phyloP scores from a whole-genome alignment of 345 rosid species.

The Linum tenue region DNA sequence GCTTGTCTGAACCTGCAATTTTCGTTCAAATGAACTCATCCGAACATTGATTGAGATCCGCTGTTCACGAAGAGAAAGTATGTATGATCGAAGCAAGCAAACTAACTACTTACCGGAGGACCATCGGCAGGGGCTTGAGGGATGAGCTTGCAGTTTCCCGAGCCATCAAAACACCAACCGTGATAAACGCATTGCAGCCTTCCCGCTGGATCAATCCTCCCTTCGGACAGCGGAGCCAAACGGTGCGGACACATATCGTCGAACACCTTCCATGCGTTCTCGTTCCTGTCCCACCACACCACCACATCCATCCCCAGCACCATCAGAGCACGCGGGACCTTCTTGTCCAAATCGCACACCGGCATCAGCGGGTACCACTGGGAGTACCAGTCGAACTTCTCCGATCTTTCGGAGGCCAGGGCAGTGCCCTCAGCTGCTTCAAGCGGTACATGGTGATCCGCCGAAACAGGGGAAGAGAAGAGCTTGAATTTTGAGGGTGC shows the following conservation, averaged over 20 bases:
- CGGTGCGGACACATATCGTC: no score
- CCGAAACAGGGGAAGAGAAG: not conserved
- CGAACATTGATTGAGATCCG: no score
- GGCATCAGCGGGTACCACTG: constrained; percentile 9
- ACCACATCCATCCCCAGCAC: constrained; percentile 8
- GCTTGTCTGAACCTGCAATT: not conserved
- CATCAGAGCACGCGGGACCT: constrained; percentile 1
- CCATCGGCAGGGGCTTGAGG: not conserved
- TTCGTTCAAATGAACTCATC: no score
- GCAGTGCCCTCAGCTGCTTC: not conserved
- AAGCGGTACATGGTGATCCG: not conserved
- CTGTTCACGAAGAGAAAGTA: no score
- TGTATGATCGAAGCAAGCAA: not conserved
- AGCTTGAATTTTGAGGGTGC: not conserved
- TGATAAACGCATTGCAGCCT: not conserved
- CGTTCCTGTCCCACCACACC: constrained; percentile 10
- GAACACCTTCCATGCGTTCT: no score
- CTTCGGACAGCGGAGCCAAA: constrained; percentile 4
- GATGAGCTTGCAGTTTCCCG: no score
- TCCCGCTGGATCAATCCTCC: constrained; percentile 6
- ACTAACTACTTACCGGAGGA: not conserved
- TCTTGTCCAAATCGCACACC: constrained; percentile 8
- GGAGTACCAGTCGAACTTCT: constrained; percentile 3
- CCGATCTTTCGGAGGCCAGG: not conserved
- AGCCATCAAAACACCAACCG: no score